phyloP scores from a whole-genome alignment of 176 grass and related monocot species.

The Elymus sibiricus region DNA sequence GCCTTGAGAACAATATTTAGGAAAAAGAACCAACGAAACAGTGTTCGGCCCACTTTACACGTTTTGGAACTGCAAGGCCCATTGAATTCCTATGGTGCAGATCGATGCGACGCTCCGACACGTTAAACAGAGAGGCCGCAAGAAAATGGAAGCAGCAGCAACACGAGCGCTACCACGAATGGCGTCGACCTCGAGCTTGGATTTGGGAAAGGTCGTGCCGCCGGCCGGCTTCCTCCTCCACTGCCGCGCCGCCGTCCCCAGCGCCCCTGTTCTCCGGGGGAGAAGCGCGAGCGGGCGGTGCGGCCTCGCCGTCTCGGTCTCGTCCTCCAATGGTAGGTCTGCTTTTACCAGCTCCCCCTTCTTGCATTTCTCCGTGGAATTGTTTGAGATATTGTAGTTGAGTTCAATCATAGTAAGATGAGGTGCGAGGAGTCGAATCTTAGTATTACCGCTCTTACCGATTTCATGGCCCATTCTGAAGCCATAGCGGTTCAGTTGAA shows the following conservation, averaged over 20 bases:
- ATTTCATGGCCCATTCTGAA: neutral
- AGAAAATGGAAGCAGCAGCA: neutral
- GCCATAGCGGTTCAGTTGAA: no score
- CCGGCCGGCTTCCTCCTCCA: neutral
- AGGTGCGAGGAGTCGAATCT: neutral
- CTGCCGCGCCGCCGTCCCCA: neutral
- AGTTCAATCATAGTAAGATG: neutral
- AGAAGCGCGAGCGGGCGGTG: neutral
- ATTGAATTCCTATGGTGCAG: slow-evolving; percentile 11
- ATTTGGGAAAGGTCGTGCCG: neutral
- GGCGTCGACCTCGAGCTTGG: slow-evolving; percentile 13
- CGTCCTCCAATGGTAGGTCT: slow-evolving; percentile 37
- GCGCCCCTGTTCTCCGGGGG: neutral
- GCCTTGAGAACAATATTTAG: no score
- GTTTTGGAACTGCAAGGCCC: neutral
- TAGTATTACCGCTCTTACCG: neutral
- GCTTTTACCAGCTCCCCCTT: neutral
- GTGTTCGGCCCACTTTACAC: neutral
- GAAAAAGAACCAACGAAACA: no score
- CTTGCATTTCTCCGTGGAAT: neutral
- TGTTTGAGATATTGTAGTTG: neutral
- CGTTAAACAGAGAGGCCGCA: neutral
- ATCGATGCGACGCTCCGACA: slow-evolving; percentile 24
- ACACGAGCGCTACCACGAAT: neutral
- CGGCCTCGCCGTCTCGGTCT: slow-evolving; percentile 7